Evolutionary conservation across 2,329 filamentous ascomycete species (phyloP), one percentile per base, ranked within the genome.

Genomic region (Cercospora sp.): DNA sequence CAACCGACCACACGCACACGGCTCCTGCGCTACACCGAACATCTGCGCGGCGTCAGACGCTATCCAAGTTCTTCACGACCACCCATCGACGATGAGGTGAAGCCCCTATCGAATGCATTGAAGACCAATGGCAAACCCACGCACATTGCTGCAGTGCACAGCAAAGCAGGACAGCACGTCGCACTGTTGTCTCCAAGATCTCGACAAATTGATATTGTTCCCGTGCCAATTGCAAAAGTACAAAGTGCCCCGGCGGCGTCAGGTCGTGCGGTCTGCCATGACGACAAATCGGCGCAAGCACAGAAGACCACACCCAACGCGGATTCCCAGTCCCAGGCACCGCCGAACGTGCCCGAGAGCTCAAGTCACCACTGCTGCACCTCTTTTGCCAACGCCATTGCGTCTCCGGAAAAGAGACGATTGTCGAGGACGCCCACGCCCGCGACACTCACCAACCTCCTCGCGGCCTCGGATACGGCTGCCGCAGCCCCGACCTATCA

Each of bases 401-500:
- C 45, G 12, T 6, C 18, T 26, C 10, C 45, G 4, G 5, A 23
- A 12, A 7, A 4, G 0, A 23, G 18, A 51, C 45, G 45, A 23
- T 23, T 4, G 20, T 13, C 20, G 9, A 23, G 9, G 9, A 51
- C 45, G 20, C 20, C 45, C 45, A 23, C 45, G 20, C 20, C 45
- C 18, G 18, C 1, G 4, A 51, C 20, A 9, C 45, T 91, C 16
- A 85, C 89, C 3, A 91, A 95, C 76, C 83, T 95, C 68, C 87
- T 91, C 10, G 40, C 68, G 7, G 60, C 55, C 3, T 61, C 64
- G 20, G 53, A 58, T 31, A 2, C 59, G 33, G 59, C 31, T 61
- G 16, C 1, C 20, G 33, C 40, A 31, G 60, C 55, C 31, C 45
- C 66, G 36, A 20, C 61, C 63, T 60, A 64, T 26, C 45, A 68